Conservation (phyloP, 2,329 filamentous ascomycete genomes). For the Colletotrichum musae region DNA sequence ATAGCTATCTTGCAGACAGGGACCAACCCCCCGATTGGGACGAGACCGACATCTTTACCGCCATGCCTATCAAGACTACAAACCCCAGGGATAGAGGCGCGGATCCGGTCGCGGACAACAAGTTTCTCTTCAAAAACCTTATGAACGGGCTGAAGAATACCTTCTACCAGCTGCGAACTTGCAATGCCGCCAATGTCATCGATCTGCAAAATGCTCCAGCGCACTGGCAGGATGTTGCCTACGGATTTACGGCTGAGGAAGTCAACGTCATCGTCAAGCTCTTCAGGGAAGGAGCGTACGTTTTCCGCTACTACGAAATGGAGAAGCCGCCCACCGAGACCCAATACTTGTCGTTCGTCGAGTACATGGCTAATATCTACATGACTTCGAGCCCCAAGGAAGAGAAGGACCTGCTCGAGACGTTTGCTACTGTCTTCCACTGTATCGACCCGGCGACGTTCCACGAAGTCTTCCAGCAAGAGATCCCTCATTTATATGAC, state of each 20-base stretch:
- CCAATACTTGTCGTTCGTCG: constrained; percentile 84
- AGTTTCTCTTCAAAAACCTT: constrained; percentile 96
- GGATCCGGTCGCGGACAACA: constrained; percentile 95
- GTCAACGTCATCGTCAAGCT: constrained; percentile 96
- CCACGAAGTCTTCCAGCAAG: constrained; percentile 97
- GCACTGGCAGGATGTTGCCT: constrained; percentile 96
- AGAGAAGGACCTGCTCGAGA: constrained; percentile 97
- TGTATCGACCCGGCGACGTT: constrained; percentile 98
- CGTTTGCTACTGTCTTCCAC: constrained; percentile 98
- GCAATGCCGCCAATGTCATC: constrained; percentile 79
- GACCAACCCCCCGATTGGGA: constrained; percentile 92
- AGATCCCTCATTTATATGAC: constrained; percentile 96
- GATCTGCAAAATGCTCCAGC: constrained; percentile 84
- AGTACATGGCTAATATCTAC: constrained; percentile 94
- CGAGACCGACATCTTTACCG: constrained; percentile 96
- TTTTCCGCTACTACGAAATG: constrained; percentile 96
- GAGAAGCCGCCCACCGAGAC: constrained; percentile 83
- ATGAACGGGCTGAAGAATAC: constrained; percentile 97
- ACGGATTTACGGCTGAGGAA: constrained; percentile 97
- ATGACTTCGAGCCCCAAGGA: constrained; percentile 95
- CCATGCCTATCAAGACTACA: constrained; percentile 95
- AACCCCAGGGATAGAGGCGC: constrained; percentile 90
- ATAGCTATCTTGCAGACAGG: constrained; percentile 88
- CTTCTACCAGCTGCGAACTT: constrained; percentile 93
- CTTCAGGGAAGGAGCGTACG: constrained; percentile 95